A percentile compares a stretch with the other conserved stretches of the same genome.
These are phyloP conservation scores for Fusarium musae DNA, from an alignment of 2,329 filamentous ascomycete species.

Conservation along the genomic window DNA sequence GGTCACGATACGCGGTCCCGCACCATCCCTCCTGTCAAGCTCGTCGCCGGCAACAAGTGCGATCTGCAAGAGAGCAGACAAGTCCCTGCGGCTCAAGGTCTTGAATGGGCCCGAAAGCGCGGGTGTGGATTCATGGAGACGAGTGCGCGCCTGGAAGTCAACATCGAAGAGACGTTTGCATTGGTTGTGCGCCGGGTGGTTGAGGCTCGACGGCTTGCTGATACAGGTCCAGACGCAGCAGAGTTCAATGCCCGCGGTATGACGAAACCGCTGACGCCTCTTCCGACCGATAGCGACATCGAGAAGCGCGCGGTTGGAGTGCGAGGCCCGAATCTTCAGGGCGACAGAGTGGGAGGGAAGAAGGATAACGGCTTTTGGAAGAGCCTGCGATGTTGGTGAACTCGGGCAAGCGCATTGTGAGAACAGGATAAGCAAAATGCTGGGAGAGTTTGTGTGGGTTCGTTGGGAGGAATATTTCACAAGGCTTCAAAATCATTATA, in stretches of 20 bases:
- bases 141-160: constrained; percentile 83
- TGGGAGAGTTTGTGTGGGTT: constrained; percentile 1
- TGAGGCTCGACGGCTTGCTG: constrained; percentile 64
- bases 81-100: constrained; percentile 74
- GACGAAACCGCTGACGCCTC: constrained; percentile 68
- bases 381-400: constrained; percentile 66
- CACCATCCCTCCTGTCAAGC: constrained; percentile 79
- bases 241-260: constrained; percentile 62
- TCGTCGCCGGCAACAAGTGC: constrained; percentile 88
- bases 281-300: constrained; percentile 53
- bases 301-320: constrained; percentile 61
- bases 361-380: constrained; percentile 64
- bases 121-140: constrained; percentile 93
- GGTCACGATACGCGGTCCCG: constrained; percentile 53
- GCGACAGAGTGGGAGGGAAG: constrained; percentile 55
- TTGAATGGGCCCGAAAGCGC: constrained; percentile 79
- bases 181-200: constrained; percentile 71
- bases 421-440: background rate
- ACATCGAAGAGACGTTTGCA: constrained; percentile 90
- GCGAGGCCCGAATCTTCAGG: constrained; percentile 56
- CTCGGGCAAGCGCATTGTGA: background rate
- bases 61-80: constrained; percentile 77
- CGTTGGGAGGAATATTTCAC: constrained; percentile 26
- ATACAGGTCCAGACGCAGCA: constrained; percentile 57
- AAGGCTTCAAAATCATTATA: constrained; percentile 42